Conservation (phyloP, 441 rosid genomes). For the Gossypium schwendimanii region DNA sequence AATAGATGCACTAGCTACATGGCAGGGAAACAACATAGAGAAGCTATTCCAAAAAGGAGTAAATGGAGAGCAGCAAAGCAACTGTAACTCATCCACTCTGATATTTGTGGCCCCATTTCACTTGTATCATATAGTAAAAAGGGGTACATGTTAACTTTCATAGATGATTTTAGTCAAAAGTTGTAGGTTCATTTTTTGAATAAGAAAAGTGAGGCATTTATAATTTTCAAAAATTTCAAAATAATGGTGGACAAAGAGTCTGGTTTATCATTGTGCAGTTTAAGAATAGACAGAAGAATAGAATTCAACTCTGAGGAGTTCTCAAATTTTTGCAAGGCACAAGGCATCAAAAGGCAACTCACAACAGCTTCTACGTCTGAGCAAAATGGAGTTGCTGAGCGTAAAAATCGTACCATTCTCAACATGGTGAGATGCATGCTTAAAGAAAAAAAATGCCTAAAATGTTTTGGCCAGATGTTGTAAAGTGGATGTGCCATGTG, state of each 20-base stretch:
- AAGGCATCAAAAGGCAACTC: background rate
- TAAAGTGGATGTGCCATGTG: no score
- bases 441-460: no score
- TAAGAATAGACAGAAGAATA: background rate
- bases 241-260: background rate
- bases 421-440: no score
- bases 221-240: background rate
- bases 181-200: background rate
- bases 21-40: background rate
- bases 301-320: background rate
- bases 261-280: background rate
- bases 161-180: background rate
- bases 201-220: background rate
- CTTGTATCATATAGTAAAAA: background rate
- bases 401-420: no score
- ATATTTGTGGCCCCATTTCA: background rate
- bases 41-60: background rate
- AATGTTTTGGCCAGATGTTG: no score
- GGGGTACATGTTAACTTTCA: background rate
- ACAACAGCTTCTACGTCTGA: background rate
- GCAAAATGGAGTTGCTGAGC: no score
- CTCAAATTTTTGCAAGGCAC: background rate
- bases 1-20: background rate
- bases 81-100: background rate
- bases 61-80: background rate